Percentiles rank a stretch among this genome's conserved stretches.
Evolutionary conservation across 2,329 filamentous ascomycete species (phyloP).

Genomic region (Ustulina deusta): DNA sequence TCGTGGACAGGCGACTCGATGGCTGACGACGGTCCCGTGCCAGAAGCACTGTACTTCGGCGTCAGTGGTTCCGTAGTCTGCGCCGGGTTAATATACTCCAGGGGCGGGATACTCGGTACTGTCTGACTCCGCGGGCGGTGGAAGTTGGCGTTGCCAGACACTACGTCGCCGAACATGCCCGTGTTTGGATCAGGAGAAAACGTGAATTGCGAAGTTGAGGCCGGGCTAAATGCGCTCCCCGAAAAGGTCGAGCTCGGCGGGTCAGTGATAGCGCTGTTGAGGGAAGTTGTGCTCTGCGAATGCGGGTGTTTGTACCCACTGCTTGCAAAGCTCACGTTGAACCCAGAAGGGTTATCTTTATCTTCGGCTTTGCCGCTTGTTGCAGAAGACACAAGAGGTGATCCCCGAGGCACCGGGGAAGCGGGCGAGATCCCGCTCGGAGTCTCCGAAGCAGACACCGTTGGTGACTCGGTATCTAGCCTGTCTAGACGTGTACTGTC

Average conservation of each 20-base stretch:
- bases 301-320: slow-evolving; percentile 70
- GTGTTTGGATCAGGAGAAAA: slow-evolving; percentile 81
- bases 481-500: slow-evolving; percentile 70
- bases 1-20: slow-evolving; percentile 66
- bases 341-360: slow-evolving; percentile 69
- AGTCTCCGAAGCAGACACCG: slow-evolving; percentile 69
- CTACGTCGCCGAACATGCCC: slow-evolving; percentile 70
- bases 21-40: slow-evolving; percentile 63
- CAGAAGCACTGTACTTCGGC: slow-evolving; percentile 61
- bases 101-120: slow-evolving; percentile 76
- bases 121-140: slow-evolving; percentile 89
- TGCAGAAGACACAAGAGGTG: slow-evolving; percentile 77
- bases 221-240: slow-evolving; percentile 77
- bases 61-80: slow-evolving; percentile 60
- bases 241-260: slow-evolving; percentile 75
- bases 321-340: slow-evolving; percentile 67
- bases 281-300: slow-evolving; percentile 74
- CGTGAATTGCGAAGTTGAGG: slow-evolving; percentile 77
- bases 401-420: slow-evolving; percentile 73
- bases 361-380: slow-evolving; percentile 75
- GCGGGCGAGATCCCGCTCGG: slow-evolving; percentile 77
- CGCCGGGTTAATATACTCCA: slow-evolving; percentile 66
- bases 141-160: slow-evolving; percentile 63
- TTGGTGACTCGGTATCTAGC: slow-evolving; percentile 65
- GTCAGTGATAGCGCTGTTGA: slow-evolving; percentile 76